phyloP scores from a whole-genome alignment of 768 basidiomycete genomes.

The Hortiboletus campestris region DNA sequence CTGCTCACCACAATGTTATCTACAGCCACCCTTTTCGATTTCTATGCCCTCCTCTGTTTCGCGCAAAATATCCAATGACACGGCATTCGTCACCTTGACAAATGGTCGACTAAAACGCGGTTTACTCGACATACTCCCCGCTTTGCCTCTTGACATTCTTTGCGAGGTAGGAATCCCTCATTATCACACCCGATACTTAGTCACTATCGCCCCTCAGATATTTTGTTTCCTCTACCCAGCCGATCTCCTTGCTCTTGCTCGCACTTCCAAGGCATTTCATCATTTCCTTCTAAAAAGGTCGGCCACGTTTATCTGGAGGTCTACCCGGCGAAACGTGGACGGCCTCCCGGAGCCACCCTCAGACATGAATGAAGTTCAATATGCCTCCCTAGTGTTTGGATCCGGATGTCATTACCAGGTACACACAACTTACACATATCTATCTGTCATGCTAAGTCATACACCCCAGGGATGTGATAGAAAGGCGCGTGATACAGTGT shows the following conservation, averaged over 20 bases:
- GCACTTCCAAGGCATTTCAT: conserved; percentile 42
- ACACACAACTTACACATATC: background rate
- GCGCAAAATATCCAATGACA: background rate
- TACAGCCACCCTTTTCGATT: background rate
- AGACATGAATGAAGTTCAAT: conserved; percentile 50
- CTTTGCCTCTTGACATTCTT: conserved; percentile 31
- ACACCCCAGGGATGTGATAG: conserved; percentile 21
- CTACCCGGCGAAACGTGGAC: conserved; percentile 36
- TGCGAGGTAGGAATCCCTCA: conserved; percentile 18
- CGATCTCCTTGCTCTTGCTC: conserved; percentile 47
- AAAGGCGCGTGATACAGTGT: conserved; percentile 28
- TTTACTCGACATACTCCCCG: conserved; percentile 32
- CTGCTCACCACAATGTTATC: background rate
- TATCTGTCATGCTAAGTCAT: background rate
- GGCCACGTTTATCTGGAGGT: conserved; percentile 31
- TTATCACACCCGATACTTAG: background rate
- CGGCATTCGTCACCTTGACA: background rate
- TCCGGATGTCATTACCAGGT: conserved; percentile 41
- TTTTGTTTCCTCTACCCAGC: conserved; percentile 41
- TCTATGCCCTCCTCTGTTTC: conserved; percentile 7
- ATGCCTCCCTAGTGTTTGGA: conserved; percentile 48
- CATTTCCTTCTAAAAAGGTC: conserved; percentile 36
- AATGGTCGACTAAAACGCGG: conserved; percentile 14
- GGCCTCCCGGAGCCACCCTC: conserved; percentile 45
- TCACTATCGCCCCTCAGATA: conserved; percentile 32